Evolutionary conservation across 805 yeast species (phyloP), one percentile per base, ranked within the genome.

Genomic region (Candida maris): DNA sequence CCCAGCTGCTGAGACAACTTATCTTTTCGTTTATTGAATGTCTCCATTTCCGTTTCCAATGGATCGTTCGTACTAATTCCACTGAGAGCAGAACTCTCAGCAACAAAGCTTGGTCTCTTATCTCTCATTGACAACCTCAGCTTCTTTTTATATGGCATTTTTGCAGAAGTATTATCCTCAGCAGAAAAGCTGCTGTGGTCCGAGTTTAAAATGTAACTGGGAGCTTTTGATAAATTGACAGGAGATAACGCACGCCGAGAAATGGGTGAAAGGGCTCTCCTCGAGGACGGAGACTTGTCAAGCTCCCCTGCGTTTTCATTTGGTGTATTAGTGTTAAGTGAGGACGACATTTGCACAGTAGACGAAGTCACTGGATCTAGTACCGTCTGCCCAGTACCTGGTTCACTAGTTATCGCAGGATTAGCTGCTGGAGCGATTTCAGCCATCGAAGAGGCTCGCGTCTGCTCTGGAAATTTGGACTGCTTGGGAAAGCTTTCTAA

Each of bases 401-500:
- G n/a, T n/a, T n/a, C n/a, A n/a, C n/a, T n/a, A n/a, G n/a, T n/a
- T n/a, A n/a, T n/a, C n/a, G n/a, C n/a, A n/a, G n/a, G n/a, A n/a
- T n/a, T n/a, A n/a, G n/a, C n/a, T 5, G 28, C 23, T 3, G 30
- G 12, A 16, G 7, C 21, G 20, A 7, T 28, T 7, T 14, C 9
- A 21, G 18, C n/a, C 13, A 22, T 30, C 4, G 24, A 25, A 8
- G 30, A 6, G 7, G 13, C 31, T 14, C 24, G 30, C 9, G 23
- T 24, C 12, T 13, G 29, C 5, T 18, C 28, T n/a, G 25, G 31
- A 5, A 16, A 19, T 16, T 30, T 21, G 10, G 35, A 7, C 32
- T n/a, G 36, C 9, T 41, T 41, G n/a, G 56, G 57, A 24, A 62
- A 62, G 31, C 49, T 38, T 15, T 59, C 66, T 9, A 71, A 49